Conservation (phyloP, 352 stramenopile species). For the Phytophthora tentaculata region DNA sequence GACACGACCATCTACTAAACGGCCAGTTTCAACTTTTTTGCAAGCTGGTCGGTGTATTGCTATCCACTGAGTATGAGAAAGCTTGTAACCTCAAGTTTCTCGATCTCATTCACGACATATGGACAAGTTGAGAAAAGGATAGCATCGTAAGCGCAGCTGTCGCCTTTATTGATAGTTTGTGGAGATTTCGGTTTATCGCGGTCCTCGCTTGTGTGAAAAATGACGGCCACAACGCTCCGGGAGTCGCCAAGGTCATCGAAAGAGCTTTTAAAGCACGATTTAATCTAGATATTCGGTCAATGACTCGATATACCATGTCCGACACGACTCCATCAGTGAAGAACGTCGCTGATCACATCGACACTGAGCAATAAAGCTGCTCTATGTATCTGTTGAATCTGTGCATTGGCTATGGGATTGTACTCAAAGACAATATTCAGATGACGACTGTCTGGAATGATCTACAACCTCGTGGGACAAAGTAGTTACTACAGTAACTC, state of each 20-base stretch:
- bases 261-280: neutral
- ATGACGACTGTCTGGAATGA: neutral
- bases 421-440: constrained; percentile 18
- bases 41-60: constrained; percentile 1
- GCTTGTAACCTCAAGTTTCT: constrained; percentile 6
- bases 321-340: neutral
- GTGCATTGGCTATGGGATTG: constrained; percentile 19
- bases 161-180: constrained; percentile 3
- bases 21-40: constrained; percentile 12
- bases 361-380: constrained; percentile 15
- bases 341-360: constrained; percentile 9
- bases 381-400: constrained; percentile 16
- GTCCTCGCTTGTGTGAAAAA: constrained; percentile 1
- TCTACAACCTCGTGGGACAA: neutral
- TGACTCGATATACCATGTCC: neutral
- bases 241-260: constrained; percentile 6
- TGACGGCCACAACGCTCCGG: neutral
- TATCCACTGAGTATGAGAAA: neutral
- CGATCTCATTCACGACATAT: constrained; percentile 15
- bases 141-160: constrained; percentile 9
- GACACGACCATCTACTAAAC: constrained; percentile 4
- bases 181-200: constrained; percentile 5
- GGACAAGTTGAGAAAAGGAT: constrained; percentile 8
- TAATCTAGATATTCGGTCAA: neutral
- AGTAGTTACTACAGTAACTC: constrained; percentile 4